Base-by-base conservation (phyloP, 2,329 filamentous ascomycete species). In the Cytospora piceicola region DNA sequence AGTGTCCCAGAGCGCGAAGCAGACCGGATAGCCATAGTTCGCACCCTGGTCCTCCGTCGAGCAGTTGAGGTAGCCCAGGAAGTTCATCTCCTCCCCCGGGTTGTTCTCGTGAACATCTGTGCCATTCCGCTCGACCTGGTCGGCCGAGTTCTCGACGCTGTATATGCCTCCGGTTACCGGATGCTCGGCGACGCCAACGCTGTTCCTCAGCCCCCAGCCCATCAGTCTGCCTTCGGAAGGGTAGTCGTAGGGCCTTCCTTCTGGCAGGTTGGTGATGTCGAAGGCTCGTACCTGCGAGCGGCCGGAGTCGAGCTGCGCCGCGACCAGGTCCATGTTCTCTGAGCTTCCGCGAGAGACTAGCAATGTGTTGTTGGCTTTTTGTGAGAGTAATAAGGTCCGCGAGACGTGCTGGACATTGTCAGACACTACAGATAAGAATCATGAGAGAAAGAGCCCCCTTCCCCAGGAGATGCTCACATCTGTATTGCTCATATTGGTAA, bases 21-120 rank as follows among this genome's bases (percentile, higher is more conserved):
- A 93, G 55, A 81, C 76, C 1, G 90, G 90, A 72, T 92, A 93
- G 27, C 90, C 90, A 72, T 89, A 90, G 75, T 92, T 91, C 3
- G 75, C 76, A 20, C 79, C 80, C 63, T 77, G 74, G 24, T 73
- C 63, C 14, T 71, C 72, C 0, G 69, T 69, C 12, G 75, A 70
- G 17, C 75, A 71, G 67, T 75, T 71, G 42, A 90, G 79, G 58
- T 81, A 82, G 2, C 89, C 89, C 69, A 90, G 86, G 73, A 84
- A 91, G 74, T 92, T 92, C 74, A 92, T 75, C 74, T 92, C 88
- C 73, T 92, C 89, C 24, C 85, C 89, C 0, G 90, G 89, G 71
- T 92, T 91, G 69, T 88, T 79, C 69, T 85, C 77, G 71, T 90
- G 87, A 55, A 90, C 82, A 70, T 89, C 86, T 14, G 77, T 70